phyloP scores from a whole-genome alignment of 805 yeast species.

The Candida gorgasii region DNA sequence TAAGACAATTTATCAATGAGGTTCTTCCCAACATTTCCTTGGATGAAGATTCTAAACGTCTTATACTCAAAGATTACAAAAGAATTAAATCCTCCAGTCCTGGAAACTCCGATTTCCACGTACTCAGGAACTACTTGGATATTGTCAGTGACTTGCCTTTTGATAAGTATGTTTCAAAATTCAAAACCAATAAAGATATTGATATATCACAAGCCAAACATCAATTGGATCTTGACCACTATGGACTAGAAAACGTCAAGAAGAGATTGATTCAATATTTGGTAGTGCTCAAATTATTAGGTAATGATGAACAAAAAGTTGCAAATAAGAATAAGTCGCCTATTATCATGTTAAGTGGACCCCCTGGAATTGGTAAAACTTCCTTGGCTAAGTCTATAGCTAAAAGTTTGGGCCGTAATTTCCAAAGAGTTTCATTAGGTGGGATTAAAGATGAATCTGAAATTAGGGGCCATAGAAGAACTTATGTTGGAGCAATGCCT shows the following conservation, averaged over 20 bases:
- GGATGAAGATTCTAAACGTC: conserved; percentile 39
- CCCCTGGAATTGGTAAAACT: conserved; percentile 94
- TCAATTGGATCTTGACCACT: conserved; percentile 43
- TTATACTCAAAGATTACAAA: conserved; percentile 51
- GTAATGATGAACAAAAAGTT: conserved; percentile 33
- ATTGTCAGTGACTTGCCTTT: conserved; percentile 67
- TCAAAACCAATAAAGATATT: conserved; percentile 42
- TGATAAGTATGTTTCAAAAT: conserved; percentile 38
- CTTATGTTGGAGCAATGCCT: conserved; percentile 92
- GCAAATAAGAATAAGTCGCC: conserved; percentile 57
- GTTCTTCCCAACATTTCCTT: conserved; percentile 36
- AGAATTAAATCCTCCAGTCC: conserved; percentile 49
- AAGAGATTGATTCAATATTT: conserved; percentile 75
- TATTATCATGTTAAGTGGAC: conserved; percentile 79
- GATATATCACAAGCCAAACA: conserved; percentile 46
- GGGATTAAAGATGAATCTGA: conserved; percentile 90
- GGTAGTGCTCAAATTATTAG: conserved; percentile 68
- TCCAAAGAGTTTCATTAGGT: conserved; percentile 81
- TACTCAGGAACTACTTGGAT: conserved; percentile 62
- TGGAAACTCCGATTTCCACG: conserved; percentile 62
- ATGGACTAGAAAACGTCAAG: conserved; percentile 50
- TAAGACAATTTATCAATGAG: conserved; percentile 37
- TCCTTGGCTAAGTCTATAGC: conserved; percentile 84
- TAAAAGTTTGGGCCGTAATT: conserved; percentile 65
- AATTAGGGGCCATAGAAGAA: conserved; percentile 85